Base-by-base conservation (phyloP, 371 early-diverging fungal species). In the Dipsacomyces acuminosporus region DNA sequence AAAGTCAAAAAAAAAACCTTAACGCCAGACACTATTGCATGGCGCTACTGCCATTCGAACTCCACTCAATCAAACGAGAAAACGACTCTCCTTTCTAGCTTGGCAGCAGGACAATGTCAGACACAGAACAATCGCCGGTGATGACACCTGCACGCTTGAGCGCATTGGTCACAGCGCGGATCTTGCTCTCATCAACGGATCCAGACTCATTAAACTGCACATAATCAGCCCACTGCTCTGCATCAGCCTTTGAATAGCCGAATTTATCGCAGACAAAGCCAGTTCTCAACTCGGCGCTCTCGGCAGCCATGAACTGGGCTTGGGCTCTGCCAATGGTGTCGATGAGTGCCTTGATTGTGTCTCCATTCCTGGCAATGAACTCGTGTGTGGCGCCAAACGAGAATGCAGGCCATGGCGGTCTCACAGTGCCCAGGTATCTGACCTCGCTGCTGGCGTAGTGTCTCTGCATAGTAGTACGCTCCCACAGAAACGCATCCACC, bases 351-450 rank as follows among this genome's bases (percentile, higher is more conserved):
- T 56, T 48, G 6, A 84, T n/a, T 1, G 45, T 65, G 2, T 74
- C 60, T 1, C 48, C 41, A 45, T 74, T 49, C 6, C 41, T 24
- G 18, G 67, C 59, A 11, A 83, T 56, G 18, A 81, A 64, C 52
- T 78, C 76, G 0, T 55, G 59, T 18, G 78, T 79, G 26, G 86
- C 88, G 7, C 88, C 93, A 57, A 90, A 79, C 71, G 84, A 65
- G 64, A 92, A 92, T 6, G 91, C 88, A 21, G 91, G 89, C 93
- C 93, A 92, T 8, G 89, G 89, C n/a, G 90, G 89, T 0, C 84
- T 80, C 48, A 92, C 85, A 8, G 82, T 80, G 21, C 86, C 85
- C 45, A 89, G 80, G 45, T 80, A 82, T 40, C 80, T 77, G 41
- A 92, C 81, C 55, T 82, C 81, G 5, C 82, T 79, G 20, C 78